Evolutionary conservation across 2,329 filamentous ascomycete genomes (phyloP).

Genomic region (Botryotinia calthae): DNA sequence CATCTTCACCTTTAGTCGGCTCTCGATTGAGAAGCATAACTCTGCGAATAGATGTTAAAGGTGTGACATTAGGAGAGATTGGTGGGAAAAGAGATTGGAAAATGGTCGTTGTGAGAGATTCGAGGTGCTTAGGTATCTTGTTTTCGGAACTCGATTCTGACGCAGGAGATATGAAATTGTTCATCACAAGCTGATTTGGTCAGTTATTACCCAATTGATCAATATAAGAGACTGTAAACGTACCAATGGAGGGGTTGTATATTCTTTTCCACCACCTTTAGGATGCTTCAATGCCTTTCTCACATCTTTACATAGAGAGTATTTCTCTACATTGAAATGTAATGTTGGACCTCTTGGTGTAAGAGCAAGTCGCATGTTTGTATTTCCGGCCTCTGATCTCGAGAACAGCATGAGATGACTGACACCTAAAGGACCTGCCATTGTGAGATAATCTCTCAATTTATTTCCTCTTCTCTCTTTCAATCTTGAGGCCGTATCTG

Average conservation of each 20-base stretch:
- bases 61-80: constrained; percentile 87
- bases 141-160: constrained; percentile 54
- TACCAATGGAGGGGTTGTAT: constrained; percentile 78
- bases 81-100: constrained; percentile 96
- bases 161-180: constrained; percentile 78
- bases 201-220: neutral
- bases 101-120: constrained; percentile 86
- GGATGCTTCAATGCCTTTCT: constrained; percentile 80
- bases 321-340: constrained; percentile 91
- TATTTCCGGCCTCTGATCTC: constrained; percentile 83
- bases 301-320: constrained; percentile 90
- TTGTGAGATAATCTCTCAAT: constrained; percentile 87
- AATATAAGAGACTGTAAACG: constrained; percentile 24
- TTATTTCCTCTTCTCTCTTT: constrained; percentile 89
- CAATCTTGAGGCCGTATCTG: constrained; percentile 82
- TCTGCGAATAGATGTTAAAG: constrained; percentile 86
- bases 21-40: constrained; percentile 90
- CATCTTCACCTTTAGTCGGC: constrained; percentile 47
- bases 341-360: constrained; percentile 89
- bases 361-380: constrained; percentile 82
- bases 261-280: constrained; percentile 79
- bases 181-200: constrained; percentile 77
- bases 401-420: constrained; percentile 93
- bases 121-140: constrained; percentile 88
- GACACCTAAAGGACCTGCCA: constrained; percentile 92